These are phyloP conservation scores for Ustilago cynodontis DNA, from an alignment of 1,284 basidiomycete species.

Conservation along the genomic window DNA sequence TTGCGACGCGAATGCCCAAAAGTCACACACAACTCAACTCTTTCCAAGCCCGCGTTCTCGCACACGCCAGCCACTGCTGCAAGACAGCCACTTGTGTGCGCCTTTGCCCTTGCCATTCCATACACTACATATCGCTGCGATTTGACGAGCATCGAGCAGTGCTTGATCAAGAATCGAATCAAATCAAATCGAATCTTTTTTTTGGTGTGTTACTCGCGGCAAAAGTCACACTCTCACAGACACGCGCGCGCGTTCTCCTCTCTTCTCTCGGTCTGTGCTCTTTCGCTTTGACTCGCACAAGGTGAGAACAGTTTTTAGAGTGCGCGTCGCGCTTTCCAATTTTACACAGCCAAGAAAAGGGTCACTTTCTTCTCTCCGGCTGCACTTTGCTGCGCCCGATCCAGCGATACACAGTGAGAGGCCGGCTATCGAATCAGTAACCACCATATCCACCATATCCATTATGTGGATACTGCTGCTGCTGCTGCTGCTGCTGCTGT, in stretches of 20 bases:
- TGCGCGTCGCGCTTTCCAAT: constrained; percentile 35
- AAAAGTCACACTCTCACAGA: constrained; percentile 9
- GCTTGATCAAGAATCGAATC: too few relatives aligned
- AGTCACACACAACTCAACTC: background rate
- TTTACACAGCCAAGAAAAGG: background rate
- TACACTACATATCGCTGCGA: too few relatives aligned
- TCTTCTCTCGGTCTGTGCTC: background rate
- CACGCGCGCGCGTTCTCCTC: constrained; percentile 12
- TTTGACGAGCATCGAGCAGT: too few relatives aligned
- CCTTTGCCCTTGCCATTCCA: too few relatives aligned
- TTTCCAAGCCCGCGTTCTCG: too few relatives aligned
- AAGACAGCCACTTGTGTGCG: too few relatives aligned
- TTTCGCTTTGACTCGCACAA: background rate
- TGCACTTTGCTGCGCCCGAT: constrained; percentile 1
- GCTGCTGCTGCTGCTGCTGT: constrained; percentile 32
- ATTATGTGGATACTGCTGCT: constrained; percentile 32
- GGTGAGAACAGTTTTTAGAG: constrained; percentile 1
- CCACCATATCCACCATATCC: constrained; percentile 43
- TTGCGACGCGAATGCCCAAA: constrained; percentile 1
- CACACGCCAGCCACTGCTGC: too few relatives aligned
- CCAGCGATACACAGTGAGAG: constrained; percentile 8
- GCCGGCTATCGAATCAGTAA: constrained; percentile 3
- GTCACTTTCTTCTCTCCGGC: too few relatives aligned
- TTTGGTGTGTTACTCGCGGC: background rate
- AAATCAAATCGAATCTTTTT: too few relatives aligned